These are phyloP conservation scores for Pezicula rhizophila DNA, from an alignment of 2,329 filamentous ascomycete genomes.

Conservation along the genomic window DNA sequence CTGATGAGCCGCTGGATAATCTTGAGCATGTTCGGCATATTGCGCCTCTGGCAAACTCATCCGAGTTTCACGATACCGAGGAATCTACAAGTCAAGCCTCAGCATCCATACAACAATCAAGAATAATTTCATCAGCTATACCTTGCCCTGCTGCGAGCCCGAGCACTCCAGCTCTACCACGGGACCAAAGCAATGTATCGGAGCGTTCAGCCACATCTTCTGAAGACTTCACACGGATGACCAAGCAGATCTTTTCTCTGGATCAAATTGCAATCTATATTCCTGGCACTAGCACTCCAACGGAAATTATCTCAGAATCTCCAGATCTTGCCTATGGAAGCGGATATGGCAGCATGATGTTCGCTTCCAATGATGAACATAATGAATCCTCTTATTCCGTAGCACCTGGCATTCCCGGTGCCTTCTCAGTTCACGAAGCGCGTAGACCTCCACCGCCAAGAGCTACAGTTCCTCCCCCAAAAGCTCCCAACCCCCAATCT, in stretches of 20 bases:
- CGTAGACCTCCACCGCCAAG: conserved; percentile 9
- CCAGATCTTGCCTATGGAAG: conserved; percentile 1
- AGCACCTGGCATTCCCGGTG: conserved; percentile 51
- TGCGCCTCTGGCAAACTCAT: conserved; percentile 1
- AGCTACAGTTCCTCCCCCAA: conserved; percentile 6
- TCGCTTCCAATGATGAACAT: conserved; percentile 15
- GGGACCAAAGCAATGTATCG: conserved; percentile 17
- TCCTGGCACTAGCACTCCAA: conserved; percentile 13
- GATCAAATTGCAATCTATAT: conserved; percentile 30
- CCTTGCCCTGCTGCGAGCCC: background rate
- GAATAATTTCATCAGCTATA: conserved; percentile 3
- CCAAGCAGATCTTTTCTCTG: conserved; percentile 29
- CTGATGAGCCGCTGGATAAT: conserved; percentile 15
- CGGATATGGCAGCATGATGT: conserved; percentile 3
- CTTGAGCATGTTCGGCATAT: conserved; percentile 17
- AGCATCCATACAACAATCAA: conserved; percentile 6
- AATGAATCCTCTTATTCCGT: conserved; percentile 23
- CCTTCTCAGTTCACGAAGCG: conserved; percentile 46
- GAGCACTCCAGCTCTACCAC: conserved; percentile 11
- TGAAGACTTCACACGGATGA: conserved; percentile 21
- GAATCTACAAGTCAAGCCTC: conserved; percentile 4
- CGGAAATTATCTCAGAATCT: background rate
- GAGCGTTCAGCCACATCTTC: conserved; percentile 21
- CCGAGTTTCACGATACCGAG: background rate
- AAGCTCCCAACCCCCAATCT: background rate